Evolutionary conservation across 176 grass and related monocot genomes (phyloP).

Genomic region (Aegilops tauschii): DNA sequence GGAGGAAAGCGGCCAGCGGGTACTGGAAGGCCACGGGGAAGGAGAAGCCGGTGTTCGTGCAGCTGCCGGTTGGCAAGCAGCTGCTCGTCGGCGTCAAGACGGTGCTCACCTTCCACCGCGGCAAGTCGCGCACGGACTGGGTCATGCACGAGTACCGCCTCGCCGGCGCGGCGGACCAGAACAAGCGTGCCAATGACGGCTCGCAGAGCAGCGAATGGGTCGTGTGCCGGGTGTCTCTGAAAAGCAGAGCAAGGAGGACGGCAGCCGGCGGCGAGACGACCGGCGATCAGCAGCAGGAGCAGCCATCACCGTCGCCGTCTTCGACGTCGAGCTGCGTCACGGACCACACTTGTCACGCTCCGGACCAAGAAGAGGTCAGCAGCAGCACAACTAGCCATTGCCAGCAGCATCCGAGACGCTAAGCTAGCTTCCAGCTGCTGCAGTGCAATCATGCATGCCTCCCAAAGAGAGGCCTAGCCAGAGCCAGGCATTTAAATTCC

Average conservation of each 20-base stretch:
- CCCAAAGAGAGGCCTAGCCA: slow-evolving; percentile 19
- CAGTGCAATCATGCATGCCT: background rate
- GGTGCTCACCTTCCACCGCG: slow-evolving; percentile 49
- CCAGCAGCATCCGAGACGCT: background rate
- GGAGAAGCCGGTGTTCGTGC: slow-evolving; percentile 46
- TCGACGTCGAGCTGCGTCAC: slow-evolving; percentile 48
- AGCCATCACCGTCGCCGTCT: background rate
- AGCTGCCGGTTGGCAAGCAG: slow-evolving; percentile 2
- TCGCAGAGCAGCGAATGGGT: slow-evolving; percentile 59
- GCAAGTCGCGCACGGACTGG: slow-evolving; percentile 76
- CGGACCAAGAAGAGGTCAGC: slow-evolving; percentile 56
- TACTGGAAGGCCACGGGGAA: slow-evolving; percentile 74
- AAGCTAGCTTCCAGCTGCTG: background rate
- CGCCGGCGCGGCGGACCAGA: background rate
- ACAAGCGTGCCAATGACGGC: background rate
- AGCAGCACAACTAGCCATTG: background rate
- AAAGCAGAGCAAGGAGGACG: slow-evolving; percentile 28
- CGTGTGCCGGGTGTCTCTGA: slow-evolving; percentile 63
- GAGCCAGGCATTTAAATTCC: background rate
- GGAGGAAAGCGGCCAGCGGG: slow-evolving; percentile 41
- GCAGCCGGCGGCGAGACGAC: background rate
- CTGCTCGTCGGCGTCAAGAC: slow-evolving; percentile 68
- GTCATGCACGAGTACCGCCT: slow-evolving; percentile 99
- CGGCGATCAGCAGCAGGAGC: background rate
- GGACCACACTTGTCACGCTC: background rate